Conservation (phyloP, 139 green algal genomes). For the Picochlorum sp. region DNA sequence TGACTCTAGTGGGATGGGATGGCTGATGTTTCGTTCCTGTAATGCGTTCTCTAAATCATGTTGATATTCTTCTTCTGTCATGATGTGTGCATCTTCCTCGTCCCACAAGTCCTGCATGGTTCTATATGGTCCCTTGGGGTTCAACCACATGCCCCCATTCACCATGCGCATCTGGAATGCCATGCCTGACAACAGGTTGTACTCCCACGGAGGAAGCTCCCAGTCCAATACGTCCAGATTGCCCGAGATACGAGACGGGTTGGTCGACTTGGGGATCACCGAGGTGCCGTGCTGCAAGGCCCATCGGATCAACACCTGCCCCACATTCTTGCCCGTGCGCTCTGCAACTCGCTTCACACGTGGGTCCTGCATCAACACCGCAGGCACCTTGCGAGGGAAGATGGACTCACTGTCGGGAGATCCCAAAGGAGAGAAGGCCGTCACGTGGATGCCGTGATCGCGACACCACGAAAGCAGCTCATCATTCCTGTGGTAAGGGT, state of each 20-base stretch:
- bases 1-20: too few species aligned
- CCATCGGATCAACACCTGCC: slow-evolving; percentile 85
- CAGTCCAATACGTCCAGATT: slow-evolving; percentile 77
- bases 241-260: slow-evolving; percentile 53
- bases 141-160: slow-evolving; percentile 51
- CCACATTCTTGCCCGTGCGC: slow-evolving; percentile 47
- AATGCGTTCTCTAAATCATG: too few species aligned
- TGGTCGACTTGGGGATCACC: slow-evolving; percentile 81
- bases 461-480: slow-evolving; percentile 42
- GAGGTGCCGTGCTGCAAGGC: slow-evolving; percentile 77
- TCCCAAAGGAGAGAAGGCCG: slow-evolving; percentile 82
- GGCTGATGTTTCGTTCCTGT: too few species aligned
- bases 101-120: slow-evolving; percentile 80
- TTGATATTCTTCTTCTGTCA: too few species aligned
- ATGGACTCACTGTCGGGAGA: slow-evolving; percentile 66
- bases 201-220: slow-evolving; percentile 49
- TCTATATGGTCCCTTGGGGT: slow-evolving; percentile 59
- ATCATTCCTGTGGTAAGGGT: slow-evolving; percentile 84
- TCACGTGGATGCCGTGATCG: slow-evolving; percentile 68
- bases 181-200: slow-evolving; percentile 43
- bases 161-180: slow-evolving; percentile 65
- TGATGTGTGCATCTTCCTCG: slow-evolving; percentile 21
- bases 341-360: slow-evolving; percentile 46
- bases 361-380: slow-evolving; percentile 53
- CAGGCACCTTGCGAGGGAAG: slow-evolving; percentile 42